These are phyloP conservation scores for Fennellomyces sp. DNA, from an alignment of 371 early-diverging fungal species.

Conservation along the genomic window DNA sequence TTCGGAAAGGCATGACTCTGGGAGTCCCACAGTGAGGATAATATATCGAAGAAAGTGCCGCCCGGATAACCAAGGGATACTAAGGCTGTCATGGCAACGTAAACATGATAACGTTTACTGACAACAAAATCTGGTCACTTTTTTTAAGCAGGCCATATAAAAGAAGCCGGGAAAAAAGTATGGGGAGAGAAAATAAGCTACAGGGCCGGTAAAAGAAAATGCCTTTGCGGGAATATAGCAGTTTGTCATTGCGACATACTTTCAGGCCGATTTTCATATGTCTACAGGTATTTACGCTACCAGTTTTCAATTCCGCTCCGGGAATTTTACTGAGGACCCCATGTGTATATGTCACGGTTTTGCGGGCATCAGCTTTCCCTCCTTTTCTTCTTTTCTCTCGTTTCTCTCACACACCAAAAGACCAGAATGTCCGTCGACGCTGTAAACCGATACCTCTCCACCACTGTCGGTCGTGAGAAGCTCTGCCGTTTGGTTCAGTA, in stretches of 20 bases:
- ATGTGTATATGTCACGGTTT: not conserved
- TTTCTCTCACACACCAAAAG: not conserved
- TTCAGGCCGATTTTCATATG: not conserved
- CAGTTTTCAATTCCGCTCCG: not conserved
- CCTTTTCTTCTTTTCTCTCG: not conserved
- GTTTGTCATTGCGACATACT: not conserved
- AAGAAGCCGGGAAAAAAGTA: not conserved
- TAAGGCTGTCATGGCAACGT: no score
- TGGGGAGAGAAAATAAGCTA: not conserved
- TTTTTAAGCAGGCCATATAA: no score
- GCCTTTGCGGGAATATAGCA: constrained; percentile 1
- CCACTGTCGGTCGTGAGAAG: constrained; percentile 84
- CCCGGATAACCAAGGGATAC: no score
- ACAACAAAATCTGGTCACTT: no score
- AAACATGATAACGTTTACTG: no score
- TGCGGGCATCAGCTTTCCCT: no score
- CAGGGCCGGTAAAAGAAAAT: not conserved
- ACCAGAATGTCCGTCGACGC: constrained; percentile 23
- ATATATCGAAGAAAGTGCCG: no score
- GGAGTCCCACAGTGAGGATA: no score
- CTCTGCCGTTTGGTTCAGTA: constrained; percentile 78
- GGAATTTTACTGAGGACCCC: not conserved
- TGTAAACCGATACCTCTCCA: constrained; percentile 53
- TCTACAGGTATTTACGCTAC: not conserved
- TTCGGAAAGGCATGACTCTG: no score